Conservation (phyloP, 306 rosid genomes). For the Leucaena leucocephala region DNA sequence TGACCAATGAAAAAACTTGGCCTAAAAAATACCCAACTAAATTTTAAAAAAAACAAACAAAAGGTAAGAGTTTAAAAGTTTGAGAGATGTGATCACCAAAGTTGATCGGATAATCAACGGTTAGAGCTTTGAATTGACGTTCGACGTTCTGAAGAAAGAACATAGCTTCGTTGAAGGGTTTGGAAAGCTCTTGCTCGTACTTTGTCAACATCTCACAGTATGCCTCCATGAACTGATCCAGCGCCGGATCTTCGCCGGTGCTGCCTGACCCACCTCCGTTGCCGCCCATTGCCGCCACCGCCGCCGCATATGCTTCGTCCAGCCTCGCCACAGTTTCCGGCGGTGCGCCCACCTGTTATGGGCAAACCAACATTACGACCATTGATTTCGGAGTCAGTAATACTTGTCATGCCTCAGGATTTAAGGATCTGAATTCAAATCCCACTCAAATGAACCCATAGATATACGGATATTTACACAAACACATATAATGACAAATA, state of each 20-base stretch:
- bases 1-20: conserved; percentile 1
- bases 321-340: conserved; percentile 78
- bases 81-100: conserved; percentile 43
- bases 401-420: background rate
- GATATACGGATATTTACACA: background rate
- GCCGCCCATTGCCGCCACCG: conserved; percentile 55
- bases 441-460: background rate
- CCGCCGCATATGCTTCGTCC: conserved; percentile 66
- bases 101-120: conserved; percentile 60
- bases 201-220: conserved; percentile 97
- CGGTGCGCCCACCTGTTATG: conserved; percentile 88
- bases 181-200: conserved; percentile 91
- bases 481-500: background rate
- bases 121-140: conserved; percentile 77
- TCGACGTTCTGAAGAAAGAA: conserved; percentile 82
- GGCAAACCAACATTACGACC: background rate
- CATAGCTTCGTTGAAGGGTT: conserved; percentile 96
- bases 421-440: background rate
- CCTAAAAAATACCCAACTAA: background rate
- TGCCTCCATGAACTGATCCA: conserved; percentile 99
- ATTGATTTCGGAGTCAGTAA: background rate
- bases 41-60: background rate
- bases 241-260: conserved; percentile 90
- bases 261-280: conserved; percentile 44
- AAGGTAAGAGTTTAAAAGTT: background rate